A percentile compares a stretch with the other conserved stretches of the same genome.
Evolutionary conservation across 2,329 filamentous ascomycete species (phyloP).

Genomic region (Ilyonectria robusta): DNA sequence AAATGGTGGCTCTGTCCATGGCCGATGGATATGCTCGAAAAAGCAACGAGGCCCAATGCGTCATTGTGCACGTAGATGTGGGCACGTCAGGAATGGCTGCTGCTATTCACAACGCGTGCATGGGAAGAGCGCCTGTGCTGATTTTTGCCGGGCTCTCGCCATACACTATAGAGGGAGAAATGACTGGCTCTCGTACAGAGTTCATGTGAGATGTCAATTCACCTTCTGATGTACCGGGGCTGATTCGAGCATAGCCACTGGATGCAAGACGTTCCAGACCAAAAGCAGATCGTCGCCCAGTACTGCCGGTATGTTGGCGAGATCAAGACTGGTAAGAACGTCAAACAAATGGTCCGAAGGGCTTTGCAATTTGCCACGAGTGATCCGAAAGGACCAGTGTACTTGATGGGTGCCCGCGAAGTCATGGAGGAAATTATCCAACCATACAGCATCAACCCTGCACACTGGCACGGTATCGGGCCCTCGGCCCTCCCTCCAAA

Average conservation of each 20-base stretch:
- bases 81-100: conserved; percentile 83
- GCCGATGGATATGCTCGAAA: conserved; percentile 83
- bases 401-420: conserved; percentile 82
- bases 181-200: conserved; percentile 81
- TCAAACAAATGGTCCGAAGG: conserved; percentile 89
- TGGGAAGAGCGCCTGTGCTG: conserved; percentile 79
- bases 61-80: conserved; percentile 85
- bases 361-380: conserved; percentile 84
- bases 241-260: conserved; percentile 67
- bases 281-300: conserved; percentile 83
- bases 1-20: conserved; percentile 89
- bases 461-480: conserved; percentile 78
- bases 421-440: conserved; percentile 87
- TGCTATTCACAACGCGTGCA: conserved; percentile 83
- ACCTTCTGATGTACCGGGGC: background rate
- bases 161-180: conserved; percentile 81
- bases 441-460: conserved; percentile 76
- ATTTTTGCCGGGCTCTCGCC: conserved; percentile 84
- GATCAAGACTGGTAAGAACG: conserved; percentile 84
- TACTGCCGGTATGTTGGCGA: conserved; percentile 88
- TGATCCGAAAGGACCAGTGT: conserved; percentile 83
- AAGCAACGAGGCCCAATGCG: conserved; percentile 79
- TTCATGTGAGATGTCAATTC: conserved; percentile 66
- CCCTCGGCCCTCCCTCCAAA: conserved; percentile 69
- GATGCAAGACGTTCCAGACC: conserved; percentile 86